Conservation (phyloP, 257 asterid genomes). For the Solanum dulcamara region DNA sequence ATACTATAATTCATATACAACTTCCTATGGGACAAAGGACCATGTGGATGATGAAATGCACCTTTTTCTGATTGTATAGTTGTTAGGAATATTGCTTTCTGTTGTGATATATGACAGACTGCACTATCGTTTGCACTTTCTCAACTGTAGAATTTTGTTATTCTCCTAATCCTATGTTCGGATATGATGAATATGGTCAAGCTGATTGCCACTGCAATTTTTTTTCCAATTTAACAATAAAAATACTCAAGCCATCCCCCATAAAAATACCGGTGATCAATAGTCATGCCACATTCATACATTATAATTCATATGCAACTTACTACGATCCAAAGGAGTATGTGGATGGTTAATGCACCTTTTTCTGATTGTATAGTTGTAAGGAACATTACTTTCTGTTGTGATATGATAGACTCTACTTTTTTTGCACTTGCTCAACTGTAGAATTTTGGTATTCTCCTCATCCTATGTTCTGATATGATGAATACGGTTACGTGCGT, state of each 20-base stretch:
- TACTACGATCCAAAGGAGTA: background rate
- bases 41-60: background rate
- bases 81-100: background rate
- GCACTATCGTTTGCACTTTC: background rate
- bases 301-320: background rate
- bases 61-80: background rate
- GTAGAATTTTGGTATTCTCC: background rate
- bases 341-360: background rate
- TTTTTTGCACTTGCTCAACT: background rate
- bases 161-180: background rate
- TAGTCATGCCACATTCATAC: background rate
- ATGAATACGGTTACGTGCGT: background rate
- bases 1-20: background rate
- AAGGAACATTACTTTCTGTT: background rate
- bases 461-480: background rate
- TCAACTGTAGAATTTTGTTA: background rate
- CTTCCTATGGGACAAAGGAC: background rate
- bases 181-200: background rate
- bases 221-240: background rate
- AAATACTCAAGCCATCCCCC: background rate
- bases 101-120: background rate
- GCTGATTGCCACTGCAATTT: background rate
- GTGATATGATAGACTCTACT: background rate
- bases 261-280: background rate
- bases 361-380: background rate